Conservation (phyloP, 768 basidiomycete species). For the Russula virescens region DNA sequence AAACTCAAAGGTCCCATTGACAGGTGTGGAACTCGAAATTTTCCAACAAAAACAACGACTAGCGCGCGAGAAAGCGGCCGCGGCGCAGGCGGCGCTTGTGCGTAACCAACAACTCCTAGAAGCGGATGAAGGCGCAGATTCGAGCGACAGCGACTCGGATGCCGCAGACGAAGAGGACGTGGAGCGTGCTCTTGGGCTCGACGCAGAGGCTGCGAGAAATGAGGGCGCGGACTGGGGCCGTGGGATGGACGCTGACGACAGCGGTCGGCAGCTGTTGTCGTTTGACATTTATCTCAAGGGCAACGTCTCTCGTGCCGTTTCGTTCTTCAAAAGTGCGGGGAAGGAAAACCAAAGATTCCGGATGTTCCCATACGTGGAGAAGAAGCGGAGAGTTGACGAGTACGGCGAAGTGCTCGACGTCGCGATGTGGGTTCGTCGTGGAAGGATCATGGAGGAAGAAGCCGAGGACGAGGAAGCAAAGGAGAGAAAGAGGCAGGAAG, state of each 20-base stretch:
- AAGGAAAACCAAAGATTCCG: constrained; percentile 75
- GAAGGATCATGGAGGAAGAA: constrained; percentile 86
- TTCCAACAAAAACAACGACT: constrained; percentile 70
- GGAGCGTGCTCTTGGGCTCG: constrained; percentile 45
- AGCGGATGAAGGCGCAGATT: constrained; percentile 85
- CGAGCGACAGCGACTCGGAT: constrained; percentile 67
- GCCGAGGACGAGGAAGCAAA: constrained; percentile 76
- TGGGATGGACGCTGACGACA: constrained; percentile 65
- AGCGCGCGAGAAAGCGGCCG: constrained; percentile 77
- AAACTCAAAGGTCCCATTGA: constrained; percentile 82
- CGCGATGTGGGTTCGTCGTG: constrained; percentile 91
- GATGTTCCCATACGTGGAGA: constrained; percentile 97
- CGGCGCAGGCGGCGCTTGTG: constrained; percentile 75
- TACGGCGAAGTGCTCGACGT: constrained; percentile 96
- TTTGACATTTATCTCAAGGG: constrained; percentile 98
- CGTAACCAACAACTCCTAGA: constrained; percentile 87
- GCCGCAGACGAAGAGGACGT: constrained; percentile 61
- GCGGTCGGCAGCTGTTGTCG: constrained; percentile 66
- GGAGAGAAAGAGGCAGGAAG: constrained; percentile 70
- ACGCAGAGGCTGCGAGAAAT: constrained; percentile 30
- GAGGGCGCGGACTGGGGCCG: constrained; percentile 59
- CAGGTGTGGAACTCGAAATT: constrained; percentile 82
- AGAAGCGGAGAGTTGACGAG: constrained; percentile 86
- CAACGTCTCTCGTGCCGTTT: constrained; percentile 80
- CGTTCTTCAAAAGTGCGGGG: constrained; percentile 79